phyloP scores from a whole-genome alignment of 2,329 filamentous ascomycete species.

The Ploettnerulaceae sp. region DNA sequence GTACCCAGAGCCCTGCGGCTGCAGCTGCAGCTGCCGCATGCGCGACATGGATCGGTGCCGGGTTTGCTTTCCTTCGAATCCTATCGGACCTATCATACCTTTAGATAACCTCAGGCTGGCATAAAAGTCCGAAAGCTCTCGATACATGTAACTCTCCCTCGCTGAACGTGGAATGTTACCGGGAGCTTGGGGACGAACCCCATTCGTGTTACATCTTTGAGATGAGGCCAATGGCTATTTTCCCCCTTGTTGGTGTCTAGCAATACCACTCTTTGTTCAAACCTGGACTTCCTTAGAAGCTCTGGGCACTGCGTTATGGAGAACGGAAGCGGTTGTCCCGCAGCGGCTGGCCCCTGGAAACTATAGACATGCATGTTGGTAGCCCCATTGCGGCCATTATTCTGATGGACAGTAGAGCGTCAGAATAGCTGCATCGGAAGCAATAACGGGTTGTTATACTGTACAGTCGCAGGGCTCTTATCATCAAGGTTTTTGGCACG shows the following conservation, averaged over 20 bases:
- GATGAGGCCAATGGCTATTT: slow-evolving; percentile 2
- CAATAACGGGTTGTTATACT: neutral
- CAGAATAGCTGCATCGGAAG: neutral
- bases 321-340: slow-evolving; percentile 1
- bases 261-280: neutral
- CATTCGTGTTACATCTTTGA: slow-evolving; percentile 3
- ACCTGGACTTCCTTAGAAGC: neutral
- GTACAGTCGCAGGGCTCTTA: slow-evolving; percentile 9
- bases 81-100: slow-evolving; percentile 7
- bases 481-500: slow-evolving; percentile 1
- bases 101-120: slow-evolving; percentile 9
- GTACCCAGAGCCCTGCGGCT: neutral
- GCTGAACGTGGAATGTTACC: slow-evolving; percentile 8
- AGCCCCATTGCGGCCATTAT: slow-evolving; percentile 2
- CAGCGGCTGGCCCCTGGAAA: neutral
- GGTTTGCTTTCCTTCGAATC: slow-evolving; percentile 7
- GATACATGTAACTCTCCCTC: neutral
- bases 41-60: slow-evolving; percentile 4
- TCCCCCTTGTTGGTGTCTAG: neutral
- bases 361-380: neutral
- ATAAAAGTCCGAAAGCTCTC: slow-evolving; percentile 19
- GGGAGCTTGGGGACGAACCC: slow-evolving; percentile 5
- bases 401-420: slow-evolving; percentile 1
- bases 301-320: neutral
- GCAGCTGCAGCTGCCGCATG: slow-evolving; percentile 5